Evolutionary conservation across 139 green algal species (phyloP).

Genomic region (Gonium pectorale): DNA sequence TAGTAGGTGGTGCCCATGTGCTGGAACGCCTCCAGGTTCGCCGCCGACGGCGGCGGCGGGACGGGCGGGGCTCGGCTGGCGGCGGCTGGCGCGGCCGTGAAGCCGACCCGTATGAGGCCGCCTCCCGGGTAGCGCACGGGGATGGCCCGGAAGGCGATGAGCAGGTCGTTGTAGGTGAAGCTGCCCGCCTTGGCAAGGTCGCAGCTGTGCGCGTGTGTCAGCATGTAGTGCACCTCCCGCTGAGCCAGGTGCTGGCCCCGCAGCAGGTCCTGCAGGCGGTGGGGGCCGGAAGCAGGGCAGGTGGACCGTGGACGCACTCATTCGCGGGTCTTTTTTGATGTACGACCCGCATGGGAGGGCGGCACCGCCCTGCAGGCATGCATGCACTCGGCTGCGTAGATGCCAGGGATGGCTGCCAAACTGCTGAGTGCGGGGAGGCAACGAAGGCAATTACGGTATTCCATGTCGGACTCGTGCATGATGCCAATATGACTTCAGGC

Average conservation of each 20-base stretch:
- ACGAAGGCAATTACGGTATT: no score
- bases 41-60: background rate
- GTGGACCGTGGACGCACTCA: no score
- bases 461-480: no score
- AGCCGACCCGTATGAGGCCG: background rate
- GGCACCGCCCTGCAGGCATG: no score
- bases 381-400: no score
- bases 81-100: background rate
- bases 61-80: background rate
- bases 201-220: slow-evolving; percentile 45
- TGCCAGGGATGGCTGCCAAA: no score
- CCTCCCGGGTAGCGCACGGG: slow-evolving; percentile 34
- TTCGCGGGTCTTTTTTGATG: no score
- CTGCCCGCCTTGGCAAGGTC: slow-evolving; percentile 45
- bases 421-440: no score
- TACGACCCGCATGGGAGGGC: no score
- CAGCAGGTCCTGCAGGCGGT: slow-evolving; percentile 36
- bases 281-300: no score
- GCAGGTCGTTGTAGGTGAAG: slow-evolving; percentile 60
- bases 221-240: slow-evolving; percentile 45
- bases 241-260: background rate
- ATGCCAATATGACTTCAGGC: no score
- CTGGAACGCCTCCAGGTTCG: slow-evolving; percentile 31
- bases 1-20: slow-evolving; percentile 5
- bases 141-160: slow-evolving; percentile 37